phyloP scores from a whole-genome alignment of 306 rosid species.

The Quercus variabilis region DNA sequence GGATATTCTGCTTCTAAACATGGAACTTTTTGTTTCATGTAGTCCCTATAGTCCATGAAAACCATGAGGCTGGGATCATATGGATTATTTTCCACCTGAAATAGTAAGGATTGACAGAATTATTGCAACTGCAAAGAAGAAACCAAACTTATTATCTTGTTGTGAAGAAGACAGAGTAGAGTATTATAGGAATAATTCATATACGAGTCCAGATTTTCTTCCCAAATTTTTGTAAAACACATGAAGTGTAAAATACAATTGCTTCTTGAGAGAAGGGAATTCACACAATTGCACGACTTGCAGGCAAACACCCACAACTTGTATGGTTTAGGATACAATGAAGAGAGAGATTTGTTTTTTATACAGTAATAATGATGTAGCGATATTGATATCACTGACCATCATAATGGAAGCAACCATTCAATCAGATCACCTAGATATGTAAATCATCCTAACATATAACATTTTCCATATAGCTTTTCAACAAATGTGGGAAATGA shows the following conservation, averaged over 20 bases:
- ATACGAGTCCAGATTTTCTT: not conserved
- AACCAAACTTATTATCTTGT: not conserved
- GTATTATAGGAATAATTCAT: no score
- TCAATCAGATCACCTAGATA: not conserved
- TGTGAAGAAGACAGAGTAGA: not conserved
- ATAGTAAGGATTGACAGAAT: constrained; percentile 15
- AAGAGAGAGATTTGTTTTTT: not conserved
- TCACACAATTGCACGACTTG: constrained; percentile 2
- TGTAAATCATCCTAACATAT: not conserved
- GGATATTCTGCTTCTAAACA: constrained; percentile 71
- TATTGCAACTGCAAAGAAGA: not conserved
- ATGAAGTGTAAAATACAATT: not conserved
- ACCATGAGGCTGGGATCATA: constrained; percentile 95
- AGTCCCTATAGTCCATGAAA: constrained; percentile 98
- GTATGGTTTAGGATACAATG: constrained; percentile 9
- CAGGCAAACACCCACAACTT: constrained; percentile 11
- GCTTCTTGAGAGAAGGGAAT: not conserved
- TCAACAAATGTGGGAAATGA: constrained; percentile 8
- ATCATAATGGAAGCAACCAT: not conserved
- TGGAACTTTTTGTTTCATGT: constrained; percentile 52
- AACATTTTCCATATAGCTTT: not conserved
- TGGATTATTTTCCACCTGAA: constrained; percentile 91
- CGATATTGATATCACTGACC: not conserved
- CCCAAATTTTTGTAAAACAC: not conserved
- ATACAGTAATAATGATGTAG: not conserved